Percentiles rank a stretch among this genome's conserved stretches.
These are phyloP conservation scores for Xeromyces bisporus DNA, from an alignment of 495 filamentous ascomycete species.

Conservation along the genomic window DNA sequence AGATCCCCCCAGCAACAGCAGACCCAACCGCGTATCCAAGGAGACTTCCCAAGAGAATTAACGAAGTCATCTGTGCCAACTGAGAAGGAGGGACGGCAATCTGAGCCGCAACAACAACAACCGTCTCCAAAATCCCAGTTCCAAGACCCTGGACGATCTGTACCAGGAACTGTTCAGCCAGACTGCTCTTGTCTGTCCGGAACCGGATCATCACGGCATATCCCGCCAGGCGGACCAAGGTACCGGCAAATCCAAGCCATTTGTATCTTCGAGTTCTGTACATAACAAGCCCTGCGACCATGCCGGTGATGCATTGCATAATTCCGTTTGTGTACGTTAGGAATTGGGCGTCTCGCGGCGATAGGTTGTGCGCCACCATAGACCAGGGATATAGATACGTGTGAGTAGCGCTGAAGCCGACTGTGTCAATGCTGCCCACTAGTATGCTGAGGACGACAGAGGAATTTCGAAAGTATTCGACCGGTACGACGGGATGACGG, in stretches of 20 bases:
- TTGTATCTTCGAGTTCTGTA: constrained; percentile 27
- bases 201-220: constrained; percentile 35
- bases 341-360: constrained; percentile 26
- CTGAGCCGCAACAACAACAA: constrained; percentile 27
- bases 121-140: constrained; percentile 29
- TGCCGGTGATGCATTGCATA: constrained; percentile 24
- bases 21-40: constrained; percentile 30
- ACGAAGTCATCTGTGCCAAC: constrained; percentile 29
- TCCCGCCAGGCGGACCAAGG: constrained; percentile 24
- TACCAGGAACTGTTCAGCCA: constrained; percentile 27
- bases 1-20: constrained; percentile 32
- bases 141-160: constrained; percentile 32
- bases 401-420: constrained; percentile 25
- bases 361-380: constrained; percentile 24
- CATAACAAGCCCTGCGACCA: constrained; percentile 25
- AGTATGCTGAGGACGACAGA: constrained; percentile 23
- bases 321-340: constrained; percentile 29
- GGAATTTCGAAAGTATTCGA: constrained; percentile 23
- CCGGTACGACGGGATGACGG: constrained; percentile 26
- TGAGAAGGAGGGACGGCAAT: constrained; percentile 27
- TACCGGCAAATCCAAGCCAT: constrained; percentile 24
- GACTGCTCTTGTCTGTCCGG: constrained; percentile 26
- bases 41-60: constrained; percentile 25
- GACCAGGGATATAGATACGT: constrained; percentile 33
- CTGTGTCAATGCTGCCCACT: constrained; percentile 21